Evolutionary conservation across 768 basidiomycete genomes (phyloP).

Genomic region (Phylloporus scabripes): DNA sequence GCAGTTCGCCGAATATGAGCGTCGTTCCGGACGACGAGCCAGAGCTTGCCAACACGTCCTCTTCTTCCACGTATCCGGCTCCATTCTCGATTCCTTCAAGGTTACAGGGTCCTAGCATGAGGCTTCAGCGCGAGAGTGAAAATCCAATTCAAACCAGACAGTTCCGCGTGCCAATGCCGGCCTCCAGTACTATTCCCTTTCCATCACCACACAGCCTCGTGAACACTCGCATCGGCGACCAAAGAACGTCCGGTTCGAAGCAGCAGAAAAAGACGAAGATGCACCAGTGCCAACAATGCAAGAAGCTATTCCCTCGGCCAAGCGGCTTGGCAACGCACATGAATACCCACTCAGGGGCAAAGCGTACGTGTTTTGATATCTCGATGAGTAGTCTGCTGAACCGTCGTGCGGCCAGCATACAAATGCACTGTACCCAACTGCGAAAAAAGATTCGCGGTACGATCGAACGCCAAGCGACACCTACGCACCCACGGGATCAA

Average conservation of each 20-base stretch:
- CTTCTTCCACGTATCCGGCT: conserved; percentile 2
- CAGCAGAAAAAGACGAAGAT: conserved; percentile 40
- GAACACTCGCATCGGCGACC: conserved; percentile 6
- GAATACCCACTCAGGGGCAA: conserved; percentile 49
- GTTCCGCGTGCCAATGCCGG: conserved; percentile 7
- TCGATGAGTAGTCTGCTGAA: conserved; percentile 6
- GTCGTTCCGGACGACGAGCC: conserved; percentile 14
- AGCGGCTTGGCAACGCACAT: conserved; percentile 49
- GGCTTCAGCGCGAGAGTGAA: conserved; percentile 16
- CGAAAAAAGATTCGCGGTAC: conserved; percentile 64
- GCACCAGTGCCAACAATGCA: conserved; percentile 43
- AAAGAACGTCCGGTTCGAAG: conserved; percentile 7
- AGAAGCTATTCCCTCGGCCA: conserved; percentile 44
- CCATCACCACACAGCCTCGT: conserved; percentile 9
- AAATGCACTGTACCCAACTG: conserved; percentile 58
- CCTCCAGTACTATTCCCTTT: conserved; percentile 4
- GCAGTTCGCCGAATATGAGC: conserved; percentile 13
- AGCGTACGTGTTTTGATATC: conserved; percentile 33
- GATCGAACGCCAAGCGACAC: conserved; percentile 78
- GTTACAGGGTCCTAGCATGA: conserved; percentile 23
- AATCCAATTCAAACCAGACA: conserved; percentile 6
- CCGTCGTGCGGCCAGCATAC: conserved; percentile 12
- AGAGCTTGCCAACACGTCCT: conserved; percentile 7
- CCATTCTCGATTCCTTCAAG: conserved; percentile 4
- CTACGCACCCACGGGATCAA: conserved; percentile 66